These are phyloP conservation scores for Candolleomyces aberdarensis DNA, from an alignment of 768 basidiomycete genomes.

Conservation along the genomic window DNA sequence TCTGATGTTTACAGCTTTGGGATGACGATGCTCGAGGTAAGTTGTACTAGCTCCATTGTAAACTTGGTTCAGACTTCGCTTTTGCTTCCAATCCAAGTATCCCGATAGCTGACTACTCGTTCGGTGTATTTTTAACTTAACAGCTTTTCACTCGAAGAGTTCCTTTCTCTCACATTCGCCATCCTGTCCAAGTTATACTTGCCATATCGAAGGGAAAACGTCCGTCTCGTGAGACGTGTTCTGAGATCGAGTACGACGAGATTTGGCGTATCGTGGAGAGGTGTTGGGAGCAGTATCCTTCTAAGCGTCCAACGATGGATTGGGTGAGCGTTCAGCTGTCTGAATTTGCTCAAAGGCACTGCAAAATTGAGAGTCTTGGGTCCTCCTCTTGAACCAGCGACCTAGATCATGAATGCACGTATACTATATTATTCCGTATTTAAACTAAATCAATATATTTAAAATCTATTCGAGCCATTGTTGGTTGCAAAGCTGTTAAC, in stretches of 20 bases:
- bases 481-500: no score
- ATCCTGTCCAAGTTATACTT: background rate
- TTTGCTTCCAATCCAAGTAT: background rate
- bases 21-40: slow-evolving; percentile 7
- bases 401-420: no score
- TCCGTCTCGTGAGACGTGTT: background rate
- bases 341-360: no score
- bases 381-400: no score
- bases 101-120: background rate
- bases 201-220: background rate
- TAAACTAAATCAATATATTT: no score
- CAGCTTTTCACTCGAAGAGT: background rate
- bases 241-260: background rate
- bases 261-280: background rate
- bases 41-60: background rate
- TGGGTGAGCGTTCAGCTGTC: background rate
- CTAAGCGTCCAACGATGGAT: background rate
- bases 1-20: slow-evolving; percentile 10
- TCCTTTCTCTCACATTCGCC: background rate
- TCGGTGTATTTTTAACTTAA: background rate
- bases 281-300: background rate
- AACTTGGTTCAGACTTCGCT: background rate
- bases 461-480: no score
- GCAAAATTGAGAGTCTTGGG: no score
- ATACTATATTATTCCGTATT: no score